These are phyloP conservation scores for Pezicula carpinea DNA, from an alignment of 2,329 filamentous ascomycete genomes.

Conservation along the genomic window DNA sequence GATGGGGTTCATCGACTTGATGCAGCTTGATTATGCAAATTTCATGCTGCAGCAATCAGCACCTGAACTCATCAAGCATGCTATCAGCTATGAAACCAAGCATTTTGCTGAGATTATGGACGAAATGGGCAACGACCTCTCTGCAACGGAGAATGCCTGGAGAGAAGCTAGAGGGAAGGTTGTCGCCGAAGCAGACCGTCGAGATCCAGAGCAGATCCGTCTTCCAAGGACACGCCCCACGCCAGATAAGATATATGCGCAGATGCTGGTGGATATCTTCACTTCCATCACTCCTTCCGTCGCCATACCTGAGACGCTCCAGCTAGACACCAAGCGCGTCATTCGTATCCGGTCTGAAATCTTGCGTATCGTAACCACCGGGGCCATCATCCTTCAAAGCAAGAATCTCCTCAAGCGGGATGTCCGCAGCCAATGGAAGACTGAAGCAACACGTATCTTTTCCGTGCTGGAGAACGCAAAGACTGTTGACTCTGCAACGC, in stretches of 20 bases:
- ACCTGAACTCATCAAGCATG: constrained; percentile 66
- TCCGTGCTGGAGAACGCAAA: constrained; percentile 58
- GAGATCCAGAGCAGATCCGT: constrained; percentile 64
- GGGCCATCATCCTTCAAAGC: constrained; percentile 70
- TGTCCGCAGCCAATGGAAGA: constrained; percentile 72
- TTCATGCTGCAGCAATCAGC: constrained; percentile 70
- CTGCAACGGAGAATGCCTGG: constrained; percentile 62
- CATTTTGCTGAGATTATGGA: constrained; percentile 64
- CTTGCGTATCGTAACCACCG: constrained; percentile 65
- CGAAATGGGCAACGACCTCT: constrained; percentile 48
- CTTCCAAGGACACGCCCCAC: constrained; percentile 59
- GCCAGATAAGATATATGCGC: constrained; percentile 67
- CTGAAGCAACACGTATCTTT: constrained; percentile 67
- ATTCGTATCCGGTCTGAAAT: constrained; percentile 50
- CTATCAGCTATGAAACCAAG: constrained; percentile 69
- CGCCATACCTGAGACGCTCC: constrained; percentile 68
- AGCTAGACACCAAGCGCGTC: constrained; percentile 63
- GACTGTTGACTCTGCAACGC: constrained; percentile 42
- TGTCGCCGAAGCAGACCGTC: constrained; percentile 58
- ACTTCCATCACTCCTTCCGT: constrained; percentile 57
- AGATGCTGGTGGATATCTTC: constrained; percentile 70
- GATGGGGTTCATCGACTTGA: constrained; percentile 69
- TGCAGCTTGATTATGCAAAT: constrained; percentile 79
- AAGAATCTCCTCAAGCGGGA: constrained; percentile 82
- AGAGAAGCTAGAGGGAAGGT: constrained; percentile 59